Evolutionary conservation across 2,329 filamentous ascomycete genomes (phyloP).

Genomic region (Colletotrichum plurivorum): DNA sequence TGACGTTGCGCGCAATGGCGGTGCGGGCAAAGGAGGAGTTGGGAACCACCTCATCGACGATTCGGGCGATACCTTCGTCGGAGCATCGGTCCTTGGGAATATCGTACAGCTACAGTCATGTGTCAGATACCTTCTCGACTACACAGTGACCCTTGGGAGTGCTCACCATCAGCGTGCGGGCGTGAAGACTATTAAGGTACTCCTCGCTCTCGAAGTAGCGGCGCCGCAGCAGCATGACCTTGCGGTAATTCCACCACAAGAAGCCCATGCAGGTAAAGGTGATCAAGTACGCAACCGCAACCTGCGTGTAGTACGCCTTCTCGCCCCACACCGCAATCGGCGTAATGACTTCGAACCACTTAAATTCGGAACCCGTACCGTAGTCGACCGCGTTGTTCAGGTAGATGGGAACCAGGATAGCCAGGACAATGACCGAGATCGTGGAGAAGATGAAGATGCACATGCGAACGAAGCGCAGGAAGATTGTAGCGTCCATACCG

Average conservation of each 20-base stretch:
- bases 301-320: constrained; percentile 70
- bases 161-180: constrained; percentile 76
- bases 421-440: constrained; percentile 80
- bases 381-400: constrained; percentile 62
- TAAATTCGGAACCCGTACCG: constrained; percentile 45
- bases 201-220: constrained; percentile 88
- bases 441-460: constrained; percentile 89
- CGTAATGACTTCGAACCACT: constrained; percentile 73
- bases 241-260: constrained; percentile 91
- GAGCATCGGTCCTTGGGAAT: constrained; percentile 82
- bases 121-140: constrained; percentile 7
- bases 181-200: constrained; percentile 89
- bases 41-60: constrained; percentile 85
- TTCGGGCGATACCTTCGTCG: constrained; percentile 88
- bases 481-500: constrained; percentile 91
- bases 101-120: constrained; percentile 79
- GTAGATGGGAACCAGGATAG: constrained; percentile 87
- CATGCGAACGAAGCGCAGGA: constrained; percentile 91
- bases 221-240: constrained; percentile 78
- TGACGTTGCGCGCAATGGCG: constrained; percentile 91
- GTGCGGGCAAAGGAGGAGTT: constrained; percentile 84
- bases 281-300: constrained; percentile 74
- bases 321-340: constrained; percentile 67
- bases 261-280: constrained; percentile 84
- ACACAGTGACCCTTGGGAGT: background rate